These are phyloP conservation scores for Steccherinum ochraceum DNA, from an alignment of 768 basidiomycete genomes.

Conservation along the genomic window DNA sequence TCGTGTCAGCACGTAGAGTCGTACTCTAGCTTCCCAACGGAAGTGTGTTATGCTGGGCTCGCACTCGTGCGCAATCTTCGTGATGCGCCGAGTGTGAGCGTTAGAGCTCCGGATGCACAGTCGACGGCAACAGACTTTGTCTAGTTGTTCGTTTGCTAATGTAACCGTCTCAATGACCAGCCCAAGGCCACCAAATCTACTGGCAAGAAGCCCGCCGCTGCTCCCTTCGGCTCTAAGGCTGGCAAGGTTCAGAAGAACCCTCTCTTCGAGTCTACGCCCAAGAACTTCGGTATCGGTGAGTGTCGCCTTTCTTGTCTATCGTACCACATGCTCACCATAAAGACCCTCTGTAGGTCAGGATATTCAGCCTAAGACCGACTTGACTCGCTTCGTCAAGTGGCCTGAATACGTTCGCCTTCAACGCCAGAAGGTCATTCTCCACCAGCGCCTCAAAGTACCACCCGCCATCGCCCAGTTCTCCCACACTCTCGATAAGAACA, in stretches of 20 bases:
- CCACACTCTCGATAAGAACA: slow-evolving; percentile 99
- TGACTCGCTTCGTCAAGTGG: slow-evolving; percentile 99
- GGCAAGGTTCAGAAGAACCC: slow-evolving; percentile 87
- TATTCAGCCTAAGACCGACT: slow-evolving; percentile 81
- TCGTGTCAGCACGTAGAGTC: slow-evolving; percentile 2
- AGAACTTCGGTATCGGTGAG: slow-evolving; percentile 94
- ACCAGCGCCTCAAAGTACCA: slow-evolving; percentile 97
- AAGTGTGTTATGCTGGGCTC: slow-evolving; percentile 42
- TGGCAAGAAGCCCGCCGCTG: slow-evolving; percentile 80
- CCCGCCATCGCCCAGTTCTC: slow-evolving; percentile 97
- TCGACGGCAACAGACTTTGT: slow-evolving; percentile 23
- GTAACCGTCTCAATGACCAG: slow-evolving; percentile 87
- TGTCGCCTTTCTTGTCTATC: slow-evolving; percentile 4
- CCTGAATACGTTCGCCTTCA: slow-evolving; percentile 98
- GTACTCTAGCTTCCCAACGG: background rate
- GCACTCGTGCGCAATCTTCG: slow-evolving; percentile 13
- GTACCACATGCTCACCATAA: background rate
- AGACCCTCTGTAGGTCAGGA: slow-evolving; percentile 71
- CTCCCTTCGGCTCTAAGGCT: slow-evolving; percentile 72
- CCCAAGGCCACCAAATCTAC: slow-evolving; percentile 67
- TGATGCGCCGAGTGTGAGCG: slow-evolving; percentile 26
- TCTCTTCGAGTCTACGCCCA: slow-evolving; percentile 84
- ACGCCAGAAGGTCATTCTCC: slow-evolving; percentile 96
- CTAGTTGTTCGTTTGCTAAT: slow-evolving; percentile 19
- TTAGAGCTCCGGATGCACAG: slow-evolving; percentile 48